Percentiles rank a stretch among this genome's conserved stretches.
Evolutionary conservation across 352 stramenopile genomes (phyloP).

Genomic region (Pythium coloratum): DNA sequence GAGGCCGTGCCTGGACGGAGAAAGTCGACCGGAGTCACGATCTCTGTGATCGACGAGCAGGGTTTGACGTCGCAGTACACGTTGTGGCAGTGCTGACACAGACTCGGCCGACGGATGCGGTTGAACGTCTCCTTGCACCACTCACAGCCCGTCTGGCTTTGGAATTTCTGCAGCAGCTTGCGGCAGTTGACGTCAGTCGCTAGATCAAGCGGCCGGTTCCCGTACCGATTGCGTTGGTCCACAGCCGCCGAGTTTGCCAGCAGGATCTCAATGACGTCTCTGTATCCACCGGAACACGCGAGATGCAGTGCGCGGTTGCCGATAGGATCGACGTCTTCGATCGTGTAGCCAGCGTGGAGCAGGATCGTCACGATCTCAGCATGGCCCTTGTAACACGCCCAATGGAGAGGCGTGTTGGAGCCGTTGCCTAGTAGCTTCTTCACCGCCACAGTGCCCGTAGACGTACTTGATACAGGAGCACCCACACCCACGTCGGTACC

Average conservation of each 20-base stretch:
- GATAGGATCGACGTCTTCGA: slow-evolving; percentile 63
- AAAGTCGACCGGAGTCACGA: slow-evolving; percentile 19
- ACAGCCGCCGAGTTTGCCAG: slow-evolving; percentile 62
- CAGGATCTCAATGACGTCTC: slow-evolving; percentile 66
- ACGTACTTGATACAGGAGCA: background rate
- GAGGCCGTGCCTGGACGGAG: slow-evolving; percentile 19
- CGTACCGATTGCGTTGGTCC: slow-evolving; percentile 68
- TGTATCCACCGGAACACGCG: slow-evolving; percentile 66
- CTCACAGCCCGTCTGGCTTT: slow-evolving; percentile 58
- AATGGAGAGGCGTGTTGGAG: slow-evolving; percentile 79
- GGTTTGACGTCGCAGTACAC: slow-evolving; percentile 80
- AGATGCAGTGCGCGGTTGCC: slow-evolving; percentile 79
- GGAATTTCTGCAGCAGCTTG: slow-evolving; percentile 64
- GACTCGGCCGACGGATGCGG: slow-evolving; percentile 55
- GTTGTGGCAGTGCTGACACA: slow-evolving; percentile 82
- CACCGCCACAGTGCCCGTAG: background rate
- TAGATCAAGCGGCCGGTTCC: slow-evolving; percentile 72
- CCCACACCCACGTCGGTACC: background rate
- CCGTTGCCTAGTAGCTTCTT: slow-evolving; percentile 30
- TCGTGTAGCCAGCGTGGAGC: slow-evolving; percentile 63
- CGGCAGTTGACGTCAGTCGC: slow-evolving; percentile 58
- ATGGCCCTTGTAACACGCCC: slow-evolving; percentile 85
- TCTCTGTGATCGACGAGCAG: slow-evolving; percentile 57
- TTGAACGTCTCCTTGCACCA: slow-evolving; percentile 80
- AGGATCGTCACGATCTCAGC: slow-evolving; percentile 63